Percentiles rank a stretch among this genome's conserved stretches.
Conservation (phyloP, 768 basidiomycete species). For the Cantharellus anzutake region DNA sequence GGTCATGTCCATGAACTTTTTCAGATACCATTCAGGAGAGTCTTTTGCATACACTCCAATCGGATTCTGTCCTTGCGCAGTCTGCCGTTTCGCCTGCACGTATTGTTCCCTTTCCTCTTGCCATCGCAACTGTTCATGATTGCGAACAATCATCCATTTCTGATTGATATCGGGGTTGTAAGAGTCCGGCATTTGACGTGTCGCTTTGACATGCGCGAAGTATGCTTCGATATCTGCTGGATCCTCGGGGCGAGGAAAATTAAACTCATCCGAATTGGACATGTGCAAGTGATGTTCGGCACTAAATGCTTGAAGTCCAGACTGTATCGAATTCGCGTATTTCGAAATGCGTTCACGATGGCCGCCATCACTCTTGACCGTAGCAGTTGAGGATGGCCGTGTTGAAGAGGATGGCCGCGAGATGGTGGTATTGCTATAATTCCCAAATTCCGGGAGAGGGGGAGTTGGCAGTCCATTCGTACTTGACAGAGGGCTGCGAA, state of each 20-base stretch:
- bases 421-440: constrained; percentile 11
- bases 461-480: not conserved
- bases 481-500: not conserved
- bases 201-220: constrained; percentile 59
- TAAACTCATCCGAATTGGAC: constrained; percentile 34
- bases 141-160: constrained; percentile 84
- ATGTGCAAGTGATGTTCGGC: constrained; percentile 20
- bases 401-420: constrained; percentile 12
- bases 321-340: constrained; percentile 35
- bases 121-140: constrained; percentile 65
- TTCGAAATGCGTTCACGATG: constrained; percentile 32
- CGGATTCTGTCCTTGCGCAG: constrained; percentile 28
- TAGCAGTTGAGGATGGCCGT: constrained; percentile 30
- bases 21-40: constrained; percentile 84
- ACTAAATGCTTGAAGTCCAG: constrained; percentile 21
- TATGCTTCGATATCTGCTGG: constrained; percentile 62
- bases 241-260: constrained; percentile 55
- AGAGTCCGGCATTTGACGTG: constrained; percentile 35
- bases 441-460: not conserved
- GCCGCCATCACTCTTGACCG: constrained; percentile 16
- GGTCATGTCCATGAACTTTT: constrained; percentile 73
- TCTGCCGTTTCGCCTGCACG: constrained; percentile 26
- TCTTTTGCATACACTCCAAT: constrained; percentile 34
- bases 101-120: constrained; percentile 42
- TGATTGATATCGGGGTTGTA: constrained; percentile 50